Evolutionary conservation across 352 stramenopile genomes (phyloP).

Genomic region (Phytophthora palmivora): DNA sequence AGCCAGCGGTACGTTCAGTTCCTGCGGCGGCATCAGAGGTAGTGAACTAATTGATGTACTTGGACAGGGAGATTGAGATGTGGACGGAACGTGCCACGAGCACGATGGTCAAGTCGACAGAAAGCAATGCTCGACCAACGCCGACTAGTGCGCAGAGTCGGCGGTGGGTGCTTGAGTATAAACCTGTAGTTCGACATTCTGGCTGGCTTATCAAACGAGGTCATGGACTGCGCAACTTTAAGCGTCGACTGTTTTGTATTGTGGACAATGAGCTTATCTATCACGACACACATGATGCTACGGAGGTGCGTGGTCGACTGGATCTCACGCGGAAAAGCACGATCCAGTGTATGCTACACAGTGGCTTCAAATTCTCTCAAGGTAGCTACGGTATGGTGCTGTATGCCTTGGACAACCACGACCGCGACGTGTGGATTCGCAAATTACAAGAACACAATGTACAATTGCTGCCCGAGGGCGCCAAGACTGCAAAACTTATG

Average conservation of each 20-base stretch:
- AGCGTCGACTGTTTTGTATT: conserved; percentile 88
- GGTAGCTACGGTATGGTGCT: conserved; percentile 82
- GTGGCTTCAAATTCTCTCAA: conserved; percentile 78
- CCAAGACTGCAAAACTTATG: conserved; percentile 63
- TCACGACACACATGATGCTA: conserved; percentile 81
- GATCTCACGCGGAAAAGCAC: conserved; percentile 73
- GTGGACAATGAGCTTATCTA: conserved; percentile 88
- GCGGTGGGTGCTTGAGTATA: conserved; percentile 84
- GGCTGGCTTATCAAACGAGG: conserved; percentile 90
- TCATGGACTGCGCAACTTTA: conserved; percentile 83
- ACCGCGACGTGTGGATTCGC: conserved; percentile 86
- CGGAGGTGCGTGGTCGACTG: conserved; percentile 76
- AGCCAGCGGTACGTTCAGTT: conserved; percentile 62
- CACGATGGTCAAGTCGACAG: conserved; percentile 73
- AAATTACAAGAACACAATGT: conserved; percentile 80
- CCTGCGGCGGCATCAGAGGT: conserved; percentile 10
- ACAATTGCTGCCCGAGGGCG: conserved; percentile 58
- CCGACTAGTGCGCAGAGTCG: conserved; percentile 65
- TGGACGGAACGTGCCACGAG: conserved; percentile 83
- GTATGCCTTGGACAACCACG: conserved; percentile 77
- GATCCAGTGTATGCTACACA: conserved; percentile 74
- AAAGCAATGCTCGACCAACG: conserved; percentile 48
- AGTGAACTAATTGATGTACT: conserved; percentile 9
- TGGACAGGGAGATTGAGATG: conserved; percentile 74
- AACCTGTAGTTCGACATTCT: conserved; percentile 81